phyloP scores from a whole-genome alignment of 257 asterid genomes.

The Penstemon barbatus region DNA sequence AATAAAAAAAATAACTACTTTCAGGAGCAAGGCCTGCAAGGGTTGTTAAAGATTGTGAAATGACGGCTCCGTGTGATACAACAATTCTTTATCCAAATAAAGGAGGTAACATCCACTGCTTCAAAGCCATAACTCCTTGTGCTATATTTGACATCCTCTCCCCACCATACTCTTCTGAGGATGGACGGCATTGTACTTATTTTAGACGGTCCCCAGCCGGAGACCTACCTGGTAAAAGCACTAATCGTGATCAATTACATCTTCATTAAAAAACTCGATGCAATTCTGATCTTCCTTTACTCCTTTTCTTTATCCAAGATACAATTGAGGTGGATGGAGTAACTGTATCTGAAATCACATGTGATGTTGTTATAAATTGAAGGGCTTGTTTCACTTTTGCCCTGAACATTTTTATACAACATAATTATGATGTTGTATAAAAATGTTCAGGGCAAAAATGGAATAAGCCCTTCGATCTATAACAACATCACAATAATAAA shows the following conservation, averaged over 20 bases:
- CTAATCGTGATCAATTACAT: not conserved
- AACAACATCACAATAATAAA: too few species aligned
- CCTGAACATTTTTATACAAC: too few species aligned
- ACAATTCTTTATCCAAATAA: conserved; percentile 79
- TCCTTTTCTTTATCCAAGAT: conserved; percentile 39
- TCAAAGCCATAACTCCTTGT: conserved; percentile 89
- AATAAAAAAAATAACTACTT: conserved; percentile 12
- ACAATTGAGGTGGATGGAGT: conserved; percentile 74
- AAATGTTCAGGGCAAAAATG: too few species aligned
- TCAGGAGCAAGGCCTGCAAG: conserved; percentile 83
- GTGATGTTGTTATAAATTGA: too few species aligned
- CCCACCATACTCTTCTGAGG: conserved; percentile 92
- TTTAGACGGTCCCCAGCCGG: conserved; percentile 61
- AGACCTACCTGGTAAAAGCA: conserved; percentile 75
- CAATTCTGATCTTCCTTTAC: conserved; percentile 2
- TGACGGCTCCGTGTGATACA: conserved; percentile 85
- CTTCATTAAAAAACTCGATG: not conserved
- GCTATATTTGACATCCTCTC: conserved; percentile 95
- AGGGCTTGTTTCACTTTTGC: too few species aligned
- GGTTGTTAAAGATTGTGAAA: conserved; percentile 68
- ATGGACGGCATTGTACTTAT: conserved; percentile 93
- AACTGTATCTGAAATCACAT: conserved; percentile 57
- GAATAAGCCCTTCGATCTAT: too few species aligned
- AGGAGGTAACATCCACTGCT: conserved; percentile 96
- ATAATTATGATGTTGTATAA: too few species aligned